A percentile compares a stretch with the other conserved stretches of the same genome.
phyloP scores from a whole-genome alignment of 768 basidiomycete species.

The Chiua virens region DNA sequence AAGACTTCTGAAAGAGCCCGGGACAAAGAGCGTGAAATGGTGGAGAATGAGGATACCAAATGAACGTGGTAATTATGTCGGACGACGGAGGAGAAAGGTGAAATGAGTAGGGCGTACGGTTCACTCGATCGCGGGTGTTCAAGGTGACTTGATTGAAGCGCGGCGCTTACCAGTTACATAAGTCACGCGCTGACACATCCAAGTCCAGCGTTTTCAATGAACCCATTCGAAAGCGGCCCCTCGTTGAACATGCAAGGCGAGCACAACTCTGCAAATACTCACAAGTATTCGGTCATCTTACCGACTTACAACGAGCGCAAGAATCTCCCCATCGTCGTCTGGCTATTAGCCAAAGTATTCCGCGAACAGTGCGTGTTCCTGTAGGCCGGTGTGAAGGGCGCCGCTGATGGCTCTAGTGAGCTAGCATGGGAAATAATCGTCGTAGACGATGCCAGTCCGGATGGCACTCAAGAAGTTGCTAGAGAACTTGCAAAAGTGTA shows the following conservation, averaged over 20 bases:
- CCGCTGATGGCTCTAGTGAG: conserved; percentile 42
- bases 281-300: conserved; percentile 90
- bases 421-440: conserved; percentile 87
- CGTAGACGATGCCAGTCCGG: conserved; percentile 91
- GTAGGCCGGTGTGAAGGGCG: not conserved
- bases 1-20: too few relatives aligned
- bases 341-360: conserved; percentile 80
- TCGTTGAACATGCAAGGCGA: conserved; percentile 66
- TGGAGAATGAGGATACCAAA: too few relatives aligned
- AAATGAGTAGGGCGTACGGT: too few relatives aligned
- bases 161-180: too few relatives aligned
- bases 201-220: conserved; percentile 40
- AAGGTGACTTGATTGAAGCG: too few relatives aligned
- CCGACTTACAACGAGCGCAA: conserved; percentile 95
- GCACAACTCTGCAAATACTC: conserved; percentile 41
- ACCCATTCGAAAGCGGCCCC: conserved; percentile 59
- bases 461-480: conserved; percentile 90
- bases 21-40: too few relatives aligned
- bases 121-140: too few relatives aligned
- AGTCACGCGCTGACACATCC: conserved; percentile 16
- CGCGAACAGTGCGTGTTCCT: conserved; percentile 60
- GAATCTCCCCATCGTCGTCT: conserved; percentile 85
- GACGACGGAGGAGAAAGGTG: too few relatives aligned
- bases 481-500: conserved; percentile 74
- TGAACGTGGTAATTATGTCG: too few relatives aligned